Conservation (phyloP, 495 filamentous ascomycete genomes). For the Trichoderma virens region DNA sequence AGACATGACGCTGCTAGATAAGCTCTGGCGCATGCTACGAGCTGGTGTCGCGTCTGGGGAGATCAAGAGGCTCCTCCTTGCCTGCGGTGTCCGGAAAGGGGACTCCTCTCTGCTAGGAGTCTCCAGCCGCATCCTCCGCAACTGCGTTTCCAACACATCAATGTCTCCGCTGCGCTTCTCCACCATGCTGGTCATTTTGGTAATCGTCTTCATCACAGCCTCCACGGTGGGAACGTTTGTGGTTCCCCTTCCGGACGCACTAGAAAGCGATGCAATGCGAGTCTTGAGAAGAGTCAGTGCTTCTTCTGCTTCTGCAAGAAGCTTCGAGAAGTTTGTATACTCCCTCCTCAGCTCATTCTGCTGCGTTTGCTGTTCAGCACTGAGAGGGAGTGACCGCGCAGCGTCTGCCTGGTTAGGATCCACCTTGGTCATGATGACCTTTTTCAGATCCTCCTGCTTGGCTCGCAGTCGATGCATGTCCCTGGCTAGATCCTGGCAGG, state of each 20-base stretch:
- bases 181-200: conserved; percentile 85
- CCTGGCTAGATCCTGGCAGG: conserved; percentile 52
- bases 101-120: conserved; percentile 48
- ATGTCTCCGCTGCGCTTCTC: conserved; percentile 80
- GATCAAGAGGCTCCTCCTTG: conserved; percentile 41
- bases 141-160: conserved; percentile 77
- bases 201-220: conserved; percentile 81
- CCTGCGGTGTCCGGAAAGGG: conserved; percentile 55
- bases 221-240: conserved; percentile 71
- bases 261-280: conserved; percentile 54
- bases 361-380: conserved; percentile 68
- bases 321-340: conserved; percentile 60
- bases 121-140: conserved; percentile 59
- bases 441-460: conserved; percentile 66
- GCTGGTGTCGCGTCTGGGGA: conserved; percentile 46
- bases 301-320: conserved; percentile 71
- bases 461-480: conserved; percentile 59
- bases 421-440: conserved; percentile 51
- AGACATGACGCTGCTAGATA: conserved; percentile 40
- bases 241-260: conserved; percentile 34
- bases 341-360: conserved; percentile 73
- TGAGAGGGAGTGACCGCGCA: conserved; percentile 62
- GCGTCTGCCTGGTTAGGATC: conserved; percentile 56
- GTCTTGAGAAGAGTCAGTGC: conserved; percentile 73
- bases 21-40: conserved; percentile 33